Base-by-base conservation (phyloP, 345 rosid species). In the Arabidopsis suecica region DNA sequence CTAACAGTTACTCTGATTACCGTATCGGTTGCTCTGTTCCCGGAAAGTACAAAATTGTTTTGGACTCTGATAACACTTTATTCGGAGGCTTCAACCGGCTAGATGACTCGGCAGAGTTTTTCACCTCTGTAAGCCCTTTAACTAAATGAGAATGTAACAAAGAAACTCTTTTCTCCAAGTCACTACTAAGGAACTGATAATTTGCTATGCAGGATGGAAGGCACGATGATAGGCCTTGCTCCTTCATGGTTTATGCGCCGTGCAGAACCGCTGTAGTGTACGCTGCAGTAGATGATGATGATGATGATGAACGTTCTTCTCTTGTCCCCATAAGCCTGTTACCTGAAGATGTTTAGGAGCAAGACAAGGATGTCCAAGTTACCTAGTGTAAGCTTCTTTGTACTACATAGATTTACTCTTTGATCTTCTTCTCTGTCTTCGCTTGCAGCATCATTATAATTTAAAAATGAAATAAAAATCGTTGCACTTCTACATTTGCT, bases 41-140 rank as follows among this genome's bases (percentile, higher is more conserved):
- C 3, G 98, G 97, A 63, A 94, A 94, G 78, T 94, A 94, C 78
- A 88, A 88, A 90, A 84, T 90, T 55, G 96, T 83, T 68, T 78
- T 94, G 86, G 96, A 94, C 75, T 88, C 95, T 7, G 98, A 94
- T 79, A 82, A 84, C 69, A 34, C 86, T 25, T 74, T 86, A 53
- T 94, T 94, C 65, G 98, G 95, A 78, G 98, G 97, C 61, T 85
- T 85, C 82, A 79, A 56, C 23, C 86, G 97, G 77, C 80, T 89
- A 61, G 82, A 86, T 66, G 88, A 82, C 60, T 69, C 65, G 1
- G 91, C 90, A 0, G 97, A 91, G 63, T 84, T 72, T 83, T 90
- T 94, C 85, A 89, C 80, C 82, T 44, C 34, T 37, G 98, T 91
- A 86, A 87, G 98, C 63, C 38, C 66, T 37, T 14, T 30, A 54